Base-by-base conservation (phyloP, 2,329 filamentous ascomycete genomes). In the Fusarium zealandicum region DNA sequence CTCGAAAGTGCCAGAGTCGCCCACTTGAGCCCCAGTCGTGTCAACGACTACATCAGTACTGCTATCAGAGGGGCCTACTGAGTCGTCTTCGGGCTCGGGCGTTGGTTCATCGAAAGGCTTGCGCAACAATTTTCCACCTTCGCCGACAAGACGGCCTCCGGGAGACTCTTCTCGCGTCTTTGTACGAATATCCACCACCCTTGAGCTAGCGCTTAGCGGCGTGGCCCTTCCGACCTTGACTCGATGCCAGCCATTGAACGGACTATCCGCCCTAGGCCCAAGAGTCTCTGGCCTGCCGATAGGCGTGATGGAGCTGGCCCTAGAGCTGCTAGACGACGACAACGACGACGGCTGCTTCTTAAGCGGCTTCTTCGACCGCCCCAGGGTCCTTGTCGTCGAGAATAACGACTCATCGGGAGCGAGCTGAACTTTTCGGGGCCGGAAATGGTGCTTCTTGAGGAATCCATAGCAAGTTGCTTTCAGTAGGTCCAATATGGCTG, bases 391-490 rank as follows among this genome's bases (percentile, higher is more conserved):
- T 5, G 61, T 50, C 1, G 70, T 69, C 2, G 68, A 71, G 40
- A 68, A 62, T 1, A 62, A 40, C 1, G 65, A 66, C 17, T 64
- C 52, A 2, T 71, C 61, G 2, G 57, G 38, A 2, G 63, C 60
- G 5, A 65, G 12, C 2, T 62, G 63, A 12, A 69, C 49, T 13
- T 64, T 70, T 36, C 72, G 79, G 9, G 89, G 87, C 4, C 82
- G 80, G 63, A 93, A 88, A 57, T 89, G 80, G 65, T 95, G 82
- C 22, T 86, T 86, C 49, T 84, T 85, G 6, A 98, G 75, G 73
- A 96, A 97, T 54, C 92, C 85, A 41, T 81, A 82, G 20, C 90
- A 78, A 69, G 93, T 83, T 1, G 85, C 85, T 42, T 81, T 80
- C 9, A 97, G 68, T 3, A 97, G 78, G 36, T 89, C 83, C n/a